Percentiles rank a stretch among this genome's conserved stretches.
Conservation (phyloP, 75 land plant genomes). For the Cryptomeria japonica region DNA sequence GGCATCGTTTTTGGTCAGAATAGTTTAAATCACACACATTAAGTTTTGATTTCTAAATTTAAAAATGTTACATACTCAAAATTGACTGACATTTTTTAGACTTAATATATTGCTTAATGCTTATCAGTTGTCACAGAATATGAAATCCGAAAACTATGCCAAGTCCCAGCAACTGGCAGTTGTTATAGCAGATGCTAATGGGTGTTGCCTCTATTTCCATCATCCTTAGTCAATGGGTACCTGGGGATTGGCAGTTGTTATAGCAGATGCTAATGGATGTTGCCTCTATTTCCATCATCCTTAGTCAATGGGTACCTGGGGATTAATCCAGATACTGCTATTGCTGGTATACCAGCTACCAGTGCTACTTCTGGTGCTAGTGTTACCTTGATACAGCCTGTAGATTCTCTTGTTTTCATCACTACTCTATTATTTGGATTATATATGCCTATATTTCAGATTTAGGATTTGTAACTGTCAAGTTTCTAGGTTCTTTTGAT, state of each 20-base stretch:
- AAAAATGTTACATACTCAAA: too few relatives aligned
- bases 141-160: too few relatives aligned
- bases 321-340: constrained; percentile 11
- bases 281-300: background rate
- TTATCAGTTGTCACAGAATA: too few relatives aligned
- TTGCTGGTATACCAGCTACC: background rate
- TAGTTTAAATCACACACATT: too few relatives aligned
- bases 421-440: background rate
- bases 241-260: constrained; percentile 24
- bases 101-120: too few relatives aligned
- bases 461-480: background rate
- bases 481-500: background rate
- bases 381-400: background rate
- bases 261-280: constrained; percentile 26
- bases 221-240: constrained; percentile 11
- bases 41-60: too few relatives aligned
- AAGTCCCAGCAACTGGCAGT: constrained; percentile 57
- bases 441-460: background rate
- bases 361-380: background rate
- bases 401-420: background rate
- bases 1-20: too few relatives aligned
- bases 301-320: constrained; percentile 3
- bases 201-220: background rate
- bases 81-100: too few relatives aligned
- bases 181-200: constrained; percentile 29